Evolutionary conservation across 306 rosid species (phyloP).

Genomic region (Castanopsis chinensis): DNA sequence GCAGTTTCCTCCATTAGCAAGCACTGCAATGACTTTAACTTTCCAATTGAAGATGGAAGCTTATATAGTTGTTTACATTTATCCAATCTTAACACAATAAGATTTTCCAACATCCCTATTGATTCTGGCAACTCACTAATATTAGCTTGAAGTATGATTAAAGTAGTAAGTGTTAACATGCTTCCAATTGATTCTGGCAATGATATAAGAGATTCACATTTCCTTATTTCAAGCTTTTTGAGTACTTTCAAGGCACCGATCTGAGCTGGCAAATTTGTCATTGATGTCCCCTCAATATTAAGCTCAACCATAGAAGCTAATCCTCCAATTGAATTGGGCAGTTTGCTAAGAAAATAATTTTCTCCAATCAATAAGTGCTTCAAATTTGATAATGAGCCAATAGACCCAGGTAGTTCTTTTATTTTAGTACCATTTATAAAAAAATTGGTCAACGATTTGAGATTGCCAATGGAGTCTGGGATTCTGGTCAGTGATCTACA

Average conservation of each 20-base stretch:
- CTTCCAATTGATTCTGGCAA: slow-evolving; percentile 59
- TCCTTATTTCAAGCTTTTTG: slow-evolving; percentile 45
- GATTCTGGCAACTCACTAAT: slow-evolving; percentile 54
- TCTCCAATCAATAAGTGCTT: slow-evolving; percentile 32
- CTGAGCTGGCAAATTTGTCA: slow-evolving; percentile 47
- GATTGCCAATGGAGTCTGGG: slow-evolving; percentile 47
- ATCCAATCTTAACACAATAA: slow-evolving; percentile 36
- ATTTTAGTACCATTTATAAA: slow-evolving; percentile 19
- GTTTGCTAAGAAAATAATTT: slow-evolving; percentile 19
- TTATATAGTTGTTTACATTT: slow-evolving; percentile 33
- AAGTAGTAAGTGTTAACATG: slow-evolving; percentile 34
- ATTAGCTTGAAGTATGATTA: slow-evolving; percentile 32
- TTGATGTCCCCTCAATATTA: slow-evolving; percentile 42
- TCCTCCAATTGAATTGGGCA: slow-evolving; percentile 43
- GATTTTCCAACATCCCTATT: slow-evolving; percentile 49
- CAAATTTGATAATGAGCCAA: slow-evolving; percentile 49
- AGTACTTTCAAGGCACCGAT: slow-evolving; percentile 52
- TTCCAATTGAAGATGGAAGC: slow-evolving; percentile 65
- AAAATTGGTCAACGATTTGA: slow-evolving; percentile 33
- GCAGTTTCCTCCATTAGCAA: slow-evolving; percentile 48
- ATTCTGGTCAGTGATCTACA: slow-evolving; percentile 47
- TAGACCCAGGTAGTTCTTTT: slow-evolving; percentile 45
- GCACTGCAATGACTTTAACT: slow-evolving; percentile 40
- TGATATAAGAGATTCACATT: slow-evolving; percentile 41
- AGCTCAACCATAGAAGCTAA: slow-evolving; percentile 44